Percentiles rank a stretch among this genome's conserved stretches.
Conservation (phyloP, 2,329 filamentous ascomycete genomes). For the Pleurostoma richardsiae region DNA sequence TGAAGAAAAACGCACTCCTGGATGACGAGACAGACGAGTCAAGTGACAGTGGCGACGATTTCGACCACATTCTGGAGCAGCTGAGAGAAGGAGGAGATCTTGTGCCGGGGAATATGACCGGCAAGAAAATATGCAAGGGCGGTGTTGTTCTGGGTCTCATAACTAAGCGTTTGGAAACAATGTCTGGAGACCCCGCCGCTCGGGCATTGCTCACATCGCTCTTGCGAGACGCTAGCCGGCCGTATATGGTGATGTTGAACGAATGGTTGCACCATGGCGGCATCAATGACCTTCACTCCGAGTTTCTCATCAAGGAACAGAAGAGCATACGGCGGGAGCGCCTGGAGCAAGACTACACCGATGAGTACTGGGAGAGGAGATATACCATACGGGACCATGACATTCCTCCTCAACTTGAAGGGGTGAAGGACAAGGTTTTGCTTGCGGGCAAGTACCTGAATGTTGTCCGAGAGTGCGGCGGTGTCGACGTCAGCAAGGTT, state of each 20-base stretch:
- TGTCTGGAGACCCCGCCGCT: conserved; percentile 91
- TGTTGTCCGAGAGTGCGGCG: conserved; percentile 93
- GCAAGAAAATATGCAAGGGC: conserved; percentile 94
- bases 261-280: conserved; percentile 97
- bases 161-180: conserved; percentile 76
- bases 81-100: conserved; percentile 82
- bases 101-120: conserved; percentile 69
- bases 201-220: conserved; percentile 75
- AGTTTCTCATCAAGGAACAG: conserved; percentile 93
- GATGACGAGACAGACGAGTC: conserved; percentile 73
- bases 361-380: conserved; percentile 98
- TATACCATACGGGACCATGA: conserved; percentile 92
- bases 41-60: conserved; percentile 73
- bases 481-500: conserved; percentile 86
- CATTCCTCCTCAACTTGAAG: conserved; percentile 85
- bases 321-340: conserved; percentile 90
- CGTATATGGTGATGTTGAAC: conserved; percentile 98
- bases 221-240: conserved; percentile 80
- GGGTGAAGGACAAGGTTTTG: conserved; percentile 88
- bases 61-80: conserved; percentile 89
- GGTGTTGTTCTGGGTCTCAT: conserved; percentile 87
- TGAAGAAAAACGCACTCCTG: conserved; percentile 81
- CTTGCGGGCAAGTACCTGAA: conserved; percentile 97
- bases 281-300: conserved; percentile 88
- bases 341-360: conserved; percentile 92